These are phyloP conservation scores for Clarireedia hainanense DNA, from an alignment of 2,329 filamentous ascomycete species.

Conservation along the genomic window DNA sequence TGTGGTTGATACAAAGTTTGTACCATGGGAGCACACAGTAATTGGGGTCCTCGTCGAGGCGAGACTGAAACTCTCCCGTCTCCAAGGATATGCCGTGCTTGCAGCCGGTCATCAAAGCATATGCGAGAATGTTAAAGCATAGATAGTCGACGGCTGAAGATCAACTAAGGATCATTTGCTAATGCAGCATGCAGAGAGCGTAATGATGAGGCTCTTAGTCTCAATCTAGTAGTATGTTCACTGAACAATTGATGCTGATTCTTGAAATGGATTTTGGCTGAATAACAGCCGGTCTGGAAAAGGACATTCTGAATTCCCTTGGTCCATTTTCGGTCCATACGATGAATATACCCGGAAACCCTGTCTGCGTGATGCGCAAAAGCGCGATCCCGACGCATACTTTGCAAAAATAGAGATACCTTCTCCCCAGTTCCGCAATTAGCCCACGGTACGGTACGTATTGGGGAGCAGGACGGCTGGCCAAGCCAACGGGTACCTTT, in stretches of 20 bases:
- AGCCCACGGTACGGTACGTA: neutral
- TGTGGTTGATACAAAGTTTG: neutral
- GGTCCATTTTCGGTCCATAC: neutral
- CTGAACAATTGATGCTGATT: conserved; percentile 3
- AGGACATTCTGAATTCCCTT: neutral
- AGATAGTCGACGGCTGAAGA: neutral
- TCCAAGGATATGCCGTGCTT: neutral
- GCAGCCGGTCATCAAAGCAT: neutral
- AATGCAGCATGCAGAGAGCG: neutral
- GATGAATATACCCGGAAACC: conserved; percentile 6
- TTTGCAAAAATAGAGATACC: neutral
- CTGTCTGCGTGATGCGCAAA: neutral
- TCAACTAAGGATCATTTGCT: neutral
- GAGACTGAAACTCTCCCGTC: conserved; percentile 2
- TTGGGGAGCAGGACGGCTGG: neutral
- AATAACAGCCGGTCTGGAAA: neutral
- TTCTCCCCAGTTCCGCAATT: neutral
- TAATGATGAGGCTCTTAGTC: neutral
- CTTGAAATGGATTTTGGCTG: neutral
- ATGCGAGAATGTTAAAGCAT: neutral
- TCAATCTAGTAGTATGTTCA: conserved; percentile 3
- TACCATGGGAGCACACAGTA: neutral
- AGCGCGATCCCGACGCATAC: neutral
- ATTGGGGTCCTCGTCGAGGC: conserved; percentile 1
- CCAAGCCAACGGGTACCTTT: neutral